Conservation (phyloP, 495 filamentous ascomycete species). For the Mytilinidion resinicola region DNA sequence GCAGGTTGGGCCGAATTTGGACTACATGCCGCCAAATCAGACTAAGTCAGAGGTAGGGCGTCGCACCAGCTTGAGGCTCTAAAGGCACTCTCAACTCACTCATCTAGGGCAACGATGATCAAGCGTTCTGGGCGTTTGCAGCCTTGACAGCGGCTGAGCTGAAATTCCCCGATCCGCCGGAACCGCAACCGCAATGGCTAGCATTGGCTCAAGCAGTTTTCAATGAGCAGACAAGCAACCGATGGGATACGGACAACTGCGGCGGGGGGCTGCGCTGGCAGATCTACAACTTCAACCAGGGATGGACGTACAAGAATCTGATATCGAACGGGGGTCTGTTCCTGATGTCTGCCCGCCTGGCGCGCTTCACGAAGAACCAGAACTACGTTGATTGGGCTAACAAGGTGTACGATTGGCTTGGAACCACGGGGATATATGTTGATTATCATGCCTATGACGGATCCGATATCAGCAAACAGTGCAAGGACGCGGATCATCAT, state of each 20-base stretch:
- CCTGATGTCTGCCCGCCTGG: conserved; percentile 9
- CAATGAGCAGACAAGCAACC: conserved; percentile 4
- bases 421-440: neutral
- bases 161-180: conserved; percentile 49
- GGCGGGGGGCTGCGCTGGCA: conserved; percentile 18
- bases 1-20: conserved; percentile 58
- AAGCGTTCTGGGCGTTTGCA: conserved; percentile 79
- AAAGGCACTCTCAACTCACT: neutral
- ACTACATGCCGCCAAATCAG: conserved; percentile 58
- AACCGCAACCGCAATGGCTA: conserved; percentile 22
- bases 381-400: conserved; percentile 17
- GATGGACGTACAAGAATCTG: conserved; percentile 15
- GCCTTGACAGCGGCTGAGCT: conserved; percentile 77
- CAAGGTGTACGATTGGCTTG: conserved; percentile 9
- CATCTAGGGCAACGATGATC: conserved; percentile 70
- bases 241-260: conserved; percentile 10
- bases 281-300: conserved; percentile 13
- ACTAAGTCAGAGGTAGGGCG: conserved; percentile 42
- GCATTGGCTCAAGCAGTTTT: conserved; percentile 19
- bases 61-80: neutral
- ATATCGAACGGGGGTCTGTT: conserved; percentile 16
- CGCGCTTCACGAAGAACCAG: conserved; percentile 9
- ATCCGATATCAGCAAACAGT: neutral
- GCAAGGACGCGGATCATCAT: neutral
- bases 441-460: conserved; percentile 7